A percentile compares a stretch with the other conserved stretches of the same genome.
Conservation (phyloP, 768 basidiomycete genomes). For the Scleroderma citrinum region DNA sequence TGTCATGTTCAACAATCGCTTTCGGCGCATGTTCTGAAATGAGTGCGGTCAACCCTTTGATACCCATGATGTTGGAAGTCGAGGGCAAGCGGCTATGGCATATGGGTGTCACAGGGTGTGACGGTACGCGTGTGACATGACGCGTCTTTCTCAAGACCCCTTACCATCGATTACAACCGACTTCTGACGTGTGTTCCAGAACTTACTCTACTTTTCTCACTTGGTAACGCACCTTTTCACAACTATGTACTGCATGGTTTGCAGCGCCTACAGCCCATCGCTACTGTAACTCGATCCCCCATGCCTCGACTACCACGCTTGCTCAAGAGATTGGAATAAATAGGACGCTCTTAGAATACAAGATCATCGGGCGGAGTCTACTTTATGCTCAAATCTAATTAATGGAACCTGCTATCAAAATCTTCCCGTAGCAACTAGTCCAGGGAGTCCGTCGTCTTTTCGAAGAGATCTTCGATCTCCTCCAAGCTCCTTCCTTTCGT, state of each 20-base stretch:
- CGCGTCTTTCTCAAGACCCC: too few species aligned
- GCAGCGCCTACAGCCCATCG: too few species aligned
- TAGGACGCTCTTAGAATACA: too few species aligned
- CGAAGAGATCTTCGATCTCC: constrained; percentile 35
- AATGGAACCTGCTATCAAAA: too few species aligned
- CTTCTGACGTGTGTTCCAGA: too few species aligned
- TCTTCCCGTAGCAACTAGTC: background rate
- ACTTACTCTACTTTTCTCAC: too few species aligned
- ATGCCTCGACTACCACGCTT: too few species aligned
- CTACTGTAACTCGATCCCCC: too few species aligned
- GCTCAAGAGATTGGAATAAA: too few species aligned
- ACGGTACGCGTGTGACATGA: background rate
- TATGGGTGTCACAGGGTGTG: background rate
- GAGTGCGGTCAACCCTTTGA: constrained; percentile 90
- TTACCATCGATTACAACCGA: too few species aligned
- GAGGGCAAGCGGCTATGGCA: background rate
- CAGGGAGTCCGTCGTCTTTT: constrained; percentile 9
- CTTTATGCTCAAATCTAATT: background rate
- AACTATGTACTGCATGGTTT: too few species aligned
- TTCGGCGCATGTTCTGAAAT: constrained; percentile 87
- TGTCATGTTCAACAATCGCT: constrained; percentile 84
- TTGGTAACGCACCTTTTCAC: too few species aligned
- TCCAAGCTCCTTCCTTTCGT: constrained; percentile 41
- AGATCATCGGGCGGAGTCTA: background rate
- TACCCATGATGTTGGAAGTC: constrained; percentile 56